These are phyloP conservation scores for Gossypium mustelinum DNA, from an alignment of 345 rosid species.

Conservation along the genomic window DNA sequence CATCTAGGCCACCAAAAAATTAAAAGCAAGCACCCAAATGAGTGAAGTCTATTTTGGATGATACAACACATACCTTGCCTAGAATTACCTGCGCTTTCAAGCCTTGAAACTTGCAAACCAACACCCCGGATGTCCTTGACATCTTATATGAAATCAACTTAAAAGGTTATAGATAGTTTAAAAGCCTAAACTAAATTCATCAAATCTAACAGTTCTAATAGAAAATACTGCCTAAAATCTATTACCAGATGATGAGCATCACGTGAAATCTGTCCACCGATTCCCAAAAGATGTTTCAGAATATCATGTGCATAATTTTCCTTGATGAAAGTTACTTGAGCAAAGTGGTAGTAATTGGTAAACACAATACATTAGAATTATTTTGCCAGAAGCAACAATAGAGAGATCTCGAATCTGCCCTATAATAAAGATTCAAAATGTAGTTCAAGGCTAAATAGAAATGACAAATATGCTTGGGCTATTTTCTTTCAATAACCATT, in stretches of 20 bases:
- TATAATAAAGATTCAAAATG: not conserved
- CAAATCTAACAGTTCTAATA: not conserved
- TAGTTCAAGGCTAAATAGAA: not conserved
- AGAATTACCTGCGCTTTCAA: conserved; percentile 58
- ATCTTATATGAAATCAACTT: conserved; percentile 36
- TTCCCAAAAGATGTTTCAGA: conserved; percentile 7
- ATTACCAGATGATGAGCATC: not conserved
- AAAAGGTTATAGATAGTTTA: not conserved
- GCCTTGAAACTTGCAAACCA: conserved; percentile 95
- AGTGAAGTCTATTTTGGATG: conserved; percentile 15
- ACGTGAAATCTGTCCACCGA: not conserved
- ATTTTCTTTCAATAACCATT: conserved; percentile 5
- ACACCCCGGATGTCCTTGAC: conserved; percentile 82
- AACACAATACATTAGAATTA: not conserved
- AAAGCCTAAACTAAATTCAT: not conserved
- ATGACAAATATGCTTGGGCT: not conserved
- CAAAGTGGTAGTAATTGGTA: not conserved
- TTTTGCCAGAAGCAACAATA: not conserved
- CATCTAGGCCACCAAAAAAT: not conserved
- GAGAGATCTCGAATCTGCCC: not conserved
- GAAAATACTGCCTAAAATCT: not conserved
- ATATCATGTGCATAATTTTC: not conserved
- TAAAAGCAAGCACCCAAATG: not conserved
- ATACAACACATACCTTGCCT: conserved; percentile 47
- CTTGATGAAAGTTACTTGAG: not conserved